Evolutionary conservation across 225 moss, liverwort and hornwort species (phyloP).

Genomic region (Straminergon stramineum): DNA sequence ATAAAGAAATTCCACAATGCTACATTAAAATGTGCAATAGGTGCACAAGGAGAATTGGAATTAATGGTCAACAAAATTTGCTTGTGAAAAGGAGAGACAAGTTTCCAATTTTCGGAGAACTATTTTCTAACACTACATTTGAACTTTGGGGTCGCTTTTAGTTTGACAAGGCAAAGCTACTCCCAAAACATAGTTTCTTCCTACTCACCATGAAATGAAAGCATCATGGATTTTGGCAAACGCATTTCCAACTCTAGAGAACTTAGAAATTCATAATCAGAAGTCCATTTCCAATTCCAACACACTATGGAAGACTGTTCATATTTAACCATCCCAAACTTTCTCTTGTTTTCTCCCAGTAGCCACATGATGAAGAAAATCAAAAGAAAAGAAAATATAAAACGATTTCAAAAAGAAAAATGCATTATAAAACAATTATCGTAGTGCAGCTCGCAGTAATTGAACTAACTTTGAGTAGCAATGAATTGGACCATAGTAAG

Average conservation of each 20-base stretch:
- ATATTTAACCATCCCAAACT: too few relatives aligned
- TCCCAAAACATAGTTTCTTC: neutral
- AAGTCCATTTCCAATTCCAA: neutral
- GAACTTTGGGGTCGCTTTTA: neutral
- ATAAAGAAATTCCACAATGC: neutral
- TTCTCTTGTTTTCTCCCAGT: neutral
- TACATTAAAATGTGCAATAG: neutral
- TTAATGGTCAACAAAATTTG: neutral
- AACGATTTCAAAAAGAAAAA: neutral
- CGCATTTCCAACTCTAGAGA: neutral
- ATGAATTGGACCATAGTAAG: neutral
- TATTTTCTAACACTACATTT: neutral
- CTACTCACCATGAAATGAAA: neutral
- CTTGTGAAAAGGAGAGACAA: neutral
- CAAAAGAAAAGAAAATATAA: neutral
- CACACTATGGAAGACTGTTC: neutral
- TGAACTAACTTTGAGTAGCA: neutral
- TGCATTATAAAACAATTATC: neutral
- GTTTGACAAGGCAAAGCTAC: neutral
- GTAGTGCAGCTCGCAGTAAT: neutral
- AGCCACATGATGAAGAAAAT: neutral
- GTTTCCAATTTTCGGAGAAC: rapidly evolving
- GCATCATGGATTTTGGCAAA: neutral
- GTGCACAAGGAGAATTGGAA: neutral
- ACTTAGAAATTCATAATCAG: too few relatives aligned